Evolutionary conservation across 139 green algal species (phyloP).

Genomic region (Astrephomene gubernaculifera): DNA sequence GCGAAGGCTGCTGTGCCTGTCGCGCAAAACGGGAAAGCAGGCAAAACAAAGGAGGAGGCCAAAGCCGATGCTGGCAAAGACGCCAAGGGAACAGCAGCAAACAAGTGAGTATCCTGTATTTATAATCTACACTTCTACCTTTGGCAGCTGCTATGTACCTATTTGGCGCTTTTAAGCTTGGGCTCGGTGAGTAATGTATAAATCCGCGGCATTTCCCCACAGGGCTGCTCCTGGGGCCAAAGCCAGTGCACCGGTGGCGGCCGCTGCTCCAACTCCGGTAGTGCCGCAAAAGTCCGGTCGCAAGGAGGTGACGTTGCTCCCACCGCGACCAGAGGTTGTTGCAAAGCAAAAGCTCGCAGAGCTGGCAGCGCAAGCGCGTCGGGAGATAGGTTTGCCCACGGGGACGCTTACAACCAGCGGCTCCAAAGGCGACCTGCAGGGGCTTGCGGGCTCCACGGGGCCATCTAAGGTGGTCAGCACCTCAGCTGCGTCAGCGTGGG

Average conservation of each 20-base stretch:
- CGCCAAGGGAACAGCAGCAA: conserved; percentile 13
- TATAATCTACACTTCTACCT: not conserved
- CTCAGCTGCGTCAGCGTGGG: conserved; percentile 22
- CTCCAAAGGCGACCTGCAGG: conserved; percentile 25
- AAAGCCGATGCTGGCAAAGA: conserved; percentile 32
- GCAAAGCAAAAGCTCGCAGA: conserved; percentile 54
- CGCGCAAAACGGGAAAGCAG: conserved; percentile 43
- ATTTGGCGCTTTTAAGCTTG: too few relatives aligned
- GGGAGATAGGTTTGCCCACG: conserved; percentile 50
- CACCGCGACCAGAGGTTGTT: conserved; percentile 9
- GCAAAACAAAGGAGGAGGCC: conserved; percentile 19
- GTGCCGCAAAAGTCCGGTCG: not conserved
- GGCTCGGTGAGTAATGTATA: too few relatives aligned
- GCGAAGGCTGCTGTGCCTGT: conserved; percentile 1
- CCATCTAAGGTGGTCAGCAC: not conserved
- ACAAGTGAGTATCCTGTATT: conserved; percentile 9
- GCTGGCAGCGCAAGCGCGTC: conserved; percentile 43
- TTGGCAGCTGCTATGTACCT: not conserved
- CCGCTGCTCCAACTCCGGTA: not conserved
- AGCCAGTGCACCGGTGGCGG: not conserved
- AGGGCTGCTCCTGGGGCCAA: conserved; percentile 1
- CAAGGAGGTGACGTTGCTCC: conserved; percentile 16
- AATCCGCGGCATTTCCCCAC: not conserved
- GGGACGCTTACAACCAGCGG: not conserved
- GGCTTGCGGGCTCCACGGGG: not conserved